Evolutionary conservation across 1,284 basidiomycete genomes (phyloP), one percentile per base, ranked within the genome.

Genomic region (Meira nashicola): DNA sequence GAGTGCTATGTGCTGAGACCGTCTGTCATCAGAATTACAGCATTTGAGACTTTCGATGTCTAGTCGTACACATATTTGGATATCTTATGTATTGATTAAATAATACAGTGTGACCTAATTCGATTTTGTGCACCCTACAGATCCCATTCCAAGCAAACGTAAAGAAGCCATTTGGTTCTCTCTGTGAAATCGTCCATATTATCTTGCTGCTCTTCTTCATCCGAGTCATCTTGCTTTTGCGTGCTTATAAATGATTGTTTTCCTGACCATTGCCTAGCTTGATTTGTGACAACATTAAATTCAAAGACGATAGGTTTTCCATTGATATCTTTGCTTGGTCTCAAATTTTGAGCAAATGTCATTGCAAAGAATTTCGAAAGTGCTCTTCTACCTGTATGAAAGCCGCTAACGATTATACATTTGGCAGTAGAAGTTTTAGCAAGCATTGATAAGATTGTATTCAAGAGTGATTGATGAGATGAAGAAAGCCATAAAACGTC

Each of bases 401-500:
- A 76, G 41, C 73, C 73, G 1, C 70, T 70, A 12, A 71, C 60
- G 11, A 76, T 46, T n/a, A 71, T 28, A 58, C 61, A 64, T 23
- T 70, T 50, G n/a, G 73, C 64, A 11, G 40, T 25, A 0, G 44
- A 17, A 14, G 55, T 44, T 11, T 64, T 57, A 17, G 61, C 60
- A 37, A 76, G 68, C 37, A 73, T 58, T 33, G 41, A 61, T 14
- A 58, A 54, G 7, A 76, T 67, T n/a, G 68, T 70, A 21, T 65
- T 61, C 1, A 76, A 66, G 6, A 76, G 64, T 19, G 62, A 39
- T 0, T 55, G 65, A 44, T 76, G 73, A 25, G 64, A 63, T n/a
- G 71, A 73, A 1, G 71, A 73, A 28, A 76, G 70, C 73, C 73
- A 76, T n/a, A 76, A 63, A 1, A 70, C 68, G 41, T 76, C 73